Base-by-base conservation (phyloP, 768 basidiomycete species). In the Trametes punicea region DNA sequence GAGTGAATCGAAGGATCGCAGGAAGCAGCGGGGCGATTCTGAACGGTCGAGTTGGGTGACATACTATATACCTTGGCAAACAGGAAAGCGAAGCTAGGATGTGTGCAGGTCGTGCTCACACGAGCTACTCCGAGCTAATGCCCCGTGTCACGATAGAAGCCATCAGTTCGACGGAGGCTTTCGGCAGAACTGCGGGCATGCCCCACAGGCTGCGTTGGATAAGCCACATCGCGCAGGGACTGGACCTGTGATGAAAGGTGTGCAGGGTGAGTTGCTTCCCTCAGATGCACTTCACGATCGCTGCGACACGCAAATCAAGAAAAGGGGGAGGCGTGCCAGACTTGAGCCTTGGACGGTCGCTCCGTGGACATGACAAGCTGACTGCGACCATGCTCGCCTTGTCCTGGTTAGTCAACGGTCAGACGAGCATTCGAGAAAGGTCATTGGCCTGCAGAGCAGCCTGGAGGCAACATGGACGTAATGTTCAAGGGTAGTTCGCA, bases 161-260 rank as follows among this genome's bases (percentile, higher is more conserved):
- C 29, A 31, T 31, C 31, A 33, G 55, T 46, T n/a, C 20, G 36
- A 27, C 63, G 61, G 63, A 42, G 45, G 55, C 56, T 54, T 50
- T 62, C 60, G 61, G 63, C 36, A 51, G 57, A 64, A 62, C 61
- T 59, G 63, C 63, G 63, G 63, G 30, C 55, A 39, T 48, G 34
- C 30, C 34, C 29, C 50, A 18, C 23, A 16, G 39, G 45, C 31
- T 40, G 46, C 47, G 25, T 51, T 26, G 45, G 59, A 63, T 61
- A 64, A 64, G 63, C 51, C 34, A 53, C 51, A 52, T 27, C 6
- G 18, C 26, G 42, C 42, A 25, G 42, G 23, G 42, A 9, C 29
- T 29, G 15, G 20, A 15, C 8, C 18, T 8, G 30, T 15, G 20
- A 30, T 29, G 40, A 20, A 27, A 31, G 20, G 3, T 41, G 30